These are phyloP conservation scores for Globisporangium nodosum DNA, from an alignment of 352 stramenopile genomes.

Conservation along the genomic window DNA sequence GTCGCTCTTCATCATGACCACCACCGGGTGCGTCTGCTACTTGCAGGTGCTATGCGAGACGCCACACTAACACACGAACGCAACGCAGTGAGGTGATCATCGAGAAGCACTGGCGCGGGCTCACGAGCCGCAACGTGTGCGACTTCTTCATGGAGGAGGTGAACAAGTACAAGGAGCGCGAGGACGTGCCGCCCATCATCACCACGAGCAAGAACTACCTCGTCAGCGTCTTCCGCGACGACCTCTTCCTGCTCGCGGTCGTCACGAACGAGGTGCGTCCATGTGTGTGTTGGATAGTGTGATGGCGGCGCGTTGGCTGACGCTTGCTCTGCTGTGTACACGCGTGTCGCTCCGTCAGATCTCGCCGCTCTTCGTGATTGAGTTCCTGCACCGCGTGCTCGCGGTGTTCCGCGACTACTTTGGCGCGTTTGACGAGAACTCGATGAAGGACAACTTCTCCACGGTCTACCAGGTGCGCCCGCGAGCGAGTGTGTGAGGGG, in stretches of 20 bases:
- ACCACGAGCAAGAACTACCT: conserved; percentile 88
- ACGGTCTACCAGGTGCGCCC: conserved; percentile 89
- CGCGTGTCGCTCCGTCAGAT: conserved; percentile 28
- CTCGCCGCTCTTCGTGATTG: conserved; percentile 88
- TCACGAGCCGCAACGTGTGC: conserved; percentile 93
- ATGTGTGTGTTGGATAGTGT: background rate
- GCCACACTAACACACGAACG: background rate
- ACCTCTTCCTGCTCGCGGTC: conserved; percentile 94
- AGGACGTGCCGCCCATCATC: conserved; percentile 88
- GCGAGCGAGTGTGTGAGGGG: no score
- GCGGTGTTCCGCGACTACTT: conserved; percentile 98
- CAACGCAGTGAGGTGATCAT: conserved; percentile 92
- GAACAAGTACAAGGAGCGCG: conserved; percentile 88
- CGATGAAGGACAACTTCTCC: conserved; percentile 98
- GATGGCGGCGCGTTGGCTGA: background rate
- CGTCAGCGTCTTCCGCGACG: conserved; percentile 91
- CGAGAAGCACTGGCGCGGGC: conserved; percentile 97
- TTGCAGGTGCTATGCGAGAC: background rate
- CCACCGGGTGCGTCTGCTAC: conserved; percentile 61
- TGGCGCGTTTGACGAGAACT: conserved; percentile 92
- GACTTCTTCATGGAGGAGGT: conserved; percentile 98
- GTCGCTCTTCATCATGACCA: conserved; percentile 96
- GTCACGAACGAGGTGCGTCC: conserved; percentile 89
- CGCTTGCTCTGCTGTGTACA: conserved; percentile 7
- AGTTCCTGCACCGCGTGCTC: conserved; percentile 96